Evolutionary conservation across 768 basidiomycete genomes (phyloP), one percentile per base, ranked within the genome.

Genomic region (Amanita rubescens): DNA sequence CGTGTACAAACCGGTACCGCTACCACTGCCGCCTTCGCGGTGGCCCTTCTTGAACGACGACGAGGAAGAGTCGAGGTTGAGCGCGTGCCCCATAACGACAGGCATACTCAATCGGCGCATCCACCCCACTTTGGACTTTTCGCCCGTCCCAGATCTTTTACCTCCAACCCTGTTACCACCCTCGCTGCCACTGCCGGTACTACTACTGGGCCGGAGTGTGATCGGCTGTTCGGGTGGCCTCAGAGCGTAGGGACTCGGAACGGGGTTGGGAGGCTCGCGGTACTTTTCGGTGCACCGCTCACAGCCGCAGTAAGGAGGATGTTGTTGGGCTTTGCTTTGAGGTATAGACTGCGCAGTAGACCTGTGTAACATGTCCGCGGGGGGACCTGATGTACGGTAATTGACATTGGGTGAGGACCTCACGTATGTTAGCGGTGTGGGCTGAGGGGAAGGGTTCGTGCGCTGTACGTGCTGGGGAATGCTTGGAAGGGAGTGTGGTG

Each of bases 91-190:
- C 22, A 53, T 53, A 61, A 88, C 72, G 3, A 78, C 78, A 1
- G 87, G 87, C 84, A 90, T 87, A 59, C 88, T 90, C 54, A 90
- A 63, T 51, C 87, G 72, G 19, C 87, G 71, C 57, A 90, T 86
- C 88, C 88, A 90, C 0, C 85, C 79, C 8, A 63, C 62, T 54
- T 77, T 85, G 8, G 81, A 73, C 59, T 83, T 83, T 50, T 81
- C 77, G 39, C 38, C 38, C n/a, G 24, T 38, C 15, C 38, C 49
- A 8, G 43, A 0, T 46, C 34, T 9, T 45, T 53, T 38, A 39
- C 25, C 25, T 46, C 34, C 22, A 19, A 30, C 8, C 27, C 27
- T 8, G 27, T 9, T 15, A 14, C 35, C 14, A 62, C 46, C 59
- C 27, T 30, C 57, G 49, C 20, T 58, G 58, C 35, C 35, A n/a